phyloP scores from a whole-genome alignment of 2,329 filamentous ascomycete species.

The Ambrosiella beaveri region DNA sequence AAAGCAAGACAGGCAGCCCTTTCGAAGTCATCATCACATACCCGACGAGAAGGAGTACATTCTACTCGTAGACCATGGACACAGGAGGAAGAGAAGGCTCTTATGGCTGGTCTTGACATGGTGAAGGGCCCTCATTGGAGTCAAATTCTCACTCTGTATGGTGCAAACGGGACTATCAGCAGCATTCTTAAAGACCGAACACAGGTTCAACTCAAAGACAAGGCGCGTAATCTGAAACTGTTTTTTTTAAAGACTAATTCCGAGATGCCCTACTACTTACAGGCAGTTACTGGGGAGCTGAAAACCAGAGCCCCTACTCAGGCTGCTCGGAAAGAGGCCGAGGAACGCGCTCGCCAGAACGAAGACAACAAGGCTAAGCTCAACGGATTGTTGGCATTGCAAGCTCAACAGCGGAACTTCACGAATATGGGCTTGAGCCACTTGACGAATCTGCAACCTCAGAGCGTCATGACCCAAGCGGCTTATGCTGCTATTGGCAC shows the following conservation, averaged over 20 bases:
- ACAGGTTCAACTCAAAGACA: slow-evolving; percentile 84
- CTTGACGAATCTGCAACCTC: slow-evolving; percentile 18
- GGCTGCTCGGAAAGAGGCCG: slow-evolving; percentile 50
- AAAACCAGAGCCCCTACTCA: slow-evolving; percentile 68
- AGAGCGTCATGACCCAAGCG: slow-evolving; percentile 14
- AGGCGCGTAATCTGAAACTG: slow-evolving; percentile 74
- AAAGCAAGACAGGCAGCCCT: slow-evolving; percentile 41
- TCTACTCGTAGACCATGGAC: slow-evolving; percentile 67
- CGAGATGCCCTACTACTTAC: slow-evolving; percentile 75
- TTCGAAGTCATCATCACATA: slow-evolving; percentile 37
- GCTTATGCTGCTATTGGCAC: slow-evolving; percentile 13
- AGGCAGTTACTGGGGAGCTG: slow-evolving; percentile 75
- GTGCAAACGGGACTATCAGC: slow-evolving; percentile 59
- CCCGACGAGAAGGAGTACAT: slow-evolving; percentile 38
- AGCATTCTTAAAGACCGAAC: slow-evolving; percentile 76
- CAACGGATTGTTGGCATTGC: slow-evolving; percentile 25
- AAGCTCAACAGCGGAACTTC: slow-evolving; percentile 14
- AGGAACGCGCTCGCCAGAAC: slow-evolving; percentile 36
- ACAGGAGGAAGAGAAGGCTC: slow-evolving; percentile 71
- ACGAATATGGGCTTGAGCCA: slow-evolving; percentile 18
- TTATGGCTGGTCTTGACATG: slow-evolving; percentile 75
- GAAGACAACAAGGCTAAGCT: slow-evolving; percentile 42
- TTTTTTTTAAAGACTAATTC: slow-evolving; percentile 86
- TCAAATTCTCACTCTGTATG: slow-evolving; percentile 73
- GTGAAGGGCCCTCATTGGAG: slow-evolving; percentile 90